phyloP scores from a whole-genome alignment of 495 filamentous ascomycete genomes.

The Penicillium paxilli region DNA sequence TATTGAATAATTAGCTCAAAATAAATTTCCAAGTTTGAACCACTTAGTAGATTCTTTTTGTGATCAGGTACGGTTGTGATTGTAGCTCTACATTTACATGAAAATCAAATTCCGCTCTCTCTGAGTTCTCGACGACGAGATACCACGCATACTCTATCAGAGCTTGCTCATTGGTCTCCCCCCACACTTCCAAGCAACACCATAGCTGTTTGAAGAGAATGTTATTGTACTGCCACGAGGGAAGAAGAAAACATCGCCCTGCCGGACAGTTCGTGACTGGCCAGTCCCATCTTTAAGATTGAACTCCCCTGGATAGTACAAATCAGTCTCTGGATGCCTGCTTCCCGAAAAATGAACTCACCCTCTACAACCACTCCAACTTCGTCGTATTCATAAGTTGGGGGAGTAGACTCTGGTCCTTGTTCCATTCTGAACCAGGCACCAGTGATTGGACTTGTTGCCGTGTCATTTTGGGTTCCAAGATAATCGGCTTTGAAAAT shows the following conservation, averaged over 20 bases:
- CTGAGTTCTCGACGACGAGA: no score
- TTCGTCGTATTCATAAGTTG: background rate
- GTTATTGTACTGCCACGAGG: background rate
- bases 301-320: background rate
- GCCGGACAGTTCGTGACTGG: background rate
- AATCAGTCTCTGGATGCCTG: background rate
- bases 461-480: background rate
- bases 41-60: no score
- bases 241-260: background rate
- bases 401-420: background rate
- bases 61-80: no score
- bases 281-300: background rate
- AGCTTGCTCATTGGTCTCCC: background rate
- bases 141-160: background rate
- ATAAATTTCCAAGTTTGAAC: no score
- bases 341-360: background rate
- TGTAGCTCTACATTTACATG: no score
- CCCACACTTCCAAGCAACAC: background rate
- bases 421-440: background rate
- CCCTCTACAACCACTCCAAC: background rate
- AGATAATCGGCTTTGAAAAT: background rate
- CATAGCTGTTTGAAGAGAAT: background rate
- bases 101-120: no score
- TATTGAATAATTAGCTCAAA: no score
- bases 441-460: background rate